These are phyloP conservation scores for Brasenia schreberi DNA, from an alignment of 164 flowering plant genomes.

Conservation along the genomic window DNA sequence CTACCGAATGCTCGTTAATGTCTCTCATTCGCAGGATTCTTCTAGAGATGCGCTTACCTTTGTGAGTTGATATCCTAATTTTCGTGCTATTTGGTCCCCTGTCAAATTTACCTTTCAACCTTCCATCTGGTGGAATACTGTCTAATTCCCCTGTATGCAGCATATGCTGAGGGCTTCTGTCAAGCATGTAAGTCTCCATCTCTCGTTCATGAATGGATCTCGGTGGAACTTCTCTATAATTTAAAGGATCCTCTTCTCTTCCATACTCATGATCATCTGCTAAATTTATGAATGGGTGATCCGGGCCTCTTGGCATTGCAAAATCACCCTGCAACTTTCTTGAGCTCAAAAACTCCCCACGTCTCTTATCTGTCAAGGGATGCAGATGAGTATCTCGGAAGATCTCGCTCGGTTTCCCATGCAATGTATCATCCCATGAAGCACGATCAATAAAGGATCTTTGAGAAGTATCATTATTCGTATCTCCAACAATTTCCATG, in stretches of 20 bases:
- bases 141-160: slow-evolving; percentile 10
- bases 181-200: slow-evolving; percentile 6
- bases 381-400: slow-evolving; percentile 6
- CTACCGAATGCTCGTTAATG: slow-evolving; percentile 10
- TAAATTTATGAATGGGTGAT: slow-evolving; percentile 5
- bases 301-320: slow-evolving; percentile 8
- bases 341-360: slow-evolving; percentile 14
- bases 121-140: slow-evolving; percentile 10
- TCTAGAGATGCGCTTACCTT: slow-evolving; percentile 11
- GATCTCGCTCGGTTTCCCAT: slow-evolving; percentile 7
- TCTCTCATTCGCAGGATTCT: slow-evolving; percentile 4
- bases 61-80: slow-evolving; percentile 6
- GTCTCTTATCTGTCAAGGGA: slow-evolving; percentile 6
- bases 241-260: slow-evolving; percentile 12
- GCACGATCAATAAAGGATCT: slow-evolving; percentile 4
- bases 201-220: slow-evolving; percentile 10
- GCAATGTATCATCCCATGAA: slow-evolving; percentile 16
- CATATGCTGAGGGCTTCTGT: slow-evolving; percentile 9
- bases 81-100: slow-evolving; percentile 10
- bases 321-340: slow-evolving; percentile 11
- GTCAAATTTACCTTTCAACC: slow-evolving; percentile 9
- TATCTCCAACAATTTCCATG: slow-evolving; percentile 10
- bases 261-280: slow-evolving; percentile 15
- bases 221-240: slow-evolving; percentile 11
- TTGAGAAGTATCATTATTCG: slow-evolving; percentile 9